Conservation (phyloP, 345 rosid species). For the Populus simonii region DNA sequence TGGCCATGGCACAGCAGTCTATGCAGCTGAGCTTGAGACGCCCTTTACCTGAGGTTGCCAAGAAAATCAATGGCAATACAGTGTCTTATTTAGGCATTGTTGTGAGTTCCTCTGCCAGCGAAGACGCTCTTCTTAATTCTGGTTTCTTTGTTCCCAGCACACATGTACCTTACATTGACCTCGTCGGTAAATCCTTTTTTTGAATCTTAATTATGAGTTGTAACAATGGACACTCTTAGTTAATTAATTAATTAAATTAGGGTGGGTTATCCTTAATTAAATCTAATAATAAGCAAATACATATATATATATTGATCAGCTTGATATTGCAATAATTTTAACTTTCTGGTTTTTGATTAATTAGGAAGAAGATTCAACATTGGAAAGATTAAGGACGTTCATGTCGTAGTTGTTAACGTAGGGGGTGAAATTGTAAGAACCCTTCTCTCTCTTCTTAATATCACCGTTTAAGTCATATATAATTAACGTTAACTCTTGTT, state of each 20-base stretch:
- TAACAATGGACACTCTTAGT: no score
- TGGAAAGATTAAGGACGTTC: constrained; percentile 25
- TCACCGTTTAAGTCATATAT: no score
- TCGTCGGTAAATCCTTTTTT: constrained; percentile 21
- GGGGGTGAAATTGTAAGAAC: constrained; percentile 34
- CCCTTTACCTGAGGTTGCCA: constrained; percentile 11
- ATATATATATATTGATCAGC: no score
- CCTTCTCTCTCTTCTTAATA: background rate
- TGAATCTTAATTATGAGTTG: no score
- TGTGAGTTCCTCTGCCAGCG: constrained; percentile 32
- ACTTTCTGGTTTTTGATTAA: background rate
- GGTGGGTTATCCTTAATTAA: no score
- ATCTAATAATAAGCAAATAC: no score
- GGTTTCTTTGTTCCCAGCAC: constrained; percentile 26
- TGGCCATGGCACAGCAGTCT: constrained; percentile 8
- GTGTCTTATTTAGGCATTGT: constrained; percentile 35
- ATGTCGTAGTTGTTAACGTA: constrained; percentile 33
- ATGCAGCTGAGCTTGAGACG: constrained; percentile 20
- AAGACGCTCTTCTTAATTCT: constrained; percentile 25
- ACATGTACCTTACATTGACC: constrained; percentile 10
- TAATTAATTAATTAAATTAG: no score
- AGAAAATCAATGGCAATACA: constrained; percentile 21
- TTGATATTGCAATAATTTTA: no score
- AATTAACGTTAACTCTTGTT: no score
- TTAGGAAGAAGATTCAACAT: constrained; percentile 38